A percentile compares a stretch with the other conserved stretches of the same genome.
Conservation (phyloP, 2,329 filamentous ascomycete species). For the Pyrenophora seminiperda region DNA sequence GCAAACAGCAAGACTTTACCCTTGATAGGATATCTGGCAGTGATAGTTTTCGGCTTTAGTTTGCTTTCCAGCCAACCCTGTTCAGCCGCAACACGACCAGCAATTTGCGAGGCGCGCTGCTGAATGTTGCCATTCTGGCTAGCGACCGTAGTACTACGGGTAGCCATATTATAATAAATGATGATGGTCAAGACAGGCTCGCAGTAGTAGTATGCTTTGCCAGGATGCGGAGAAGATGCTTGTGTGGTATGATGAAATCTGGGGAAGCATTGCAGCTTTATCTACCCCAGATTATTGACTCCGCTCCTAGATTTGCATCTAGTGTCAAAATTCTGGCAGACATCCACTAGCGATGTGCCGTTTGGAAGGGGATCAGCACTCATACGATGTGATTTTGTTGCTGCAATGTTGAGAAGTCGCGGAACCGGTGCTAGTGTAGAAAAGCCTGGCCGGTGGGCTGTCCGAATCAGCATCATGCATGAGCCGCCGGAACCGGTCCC, state of each 20-base stretch:
- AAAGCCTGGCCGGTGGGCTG: not conserved
- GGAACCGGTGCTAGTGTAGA: slow-evolving; percentile 2
- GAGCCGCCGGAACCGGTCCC: slow-evolving; percentile 5
- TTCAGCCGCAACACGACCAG: slow-evolving; percentile 28
- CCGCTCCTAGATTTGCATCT: too few relatives aligned
- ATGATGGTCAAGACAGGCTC: too few relatives aligned
- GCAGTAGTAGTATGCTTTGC: too few relatives aligned
- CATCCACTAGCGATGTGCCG: slow-evolving; percentile 6
- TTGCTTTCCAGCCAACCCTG: slow-evolving; percentile 43
- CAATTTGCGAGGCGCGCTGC: slow-evolving; percentile 30
- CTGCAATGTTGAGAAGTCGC: not conserved
- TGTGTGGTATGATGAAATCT: slow-evolving; percentile 9
- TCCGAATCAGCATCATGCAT: slow-evolving; percentile 2
- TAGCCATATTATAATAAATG: slow-evolving; percentile 8
- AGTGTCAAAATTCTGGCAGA: slow-evolving; percentile 56
- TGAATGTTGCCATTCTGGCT: slow-evolving; percentile 24
- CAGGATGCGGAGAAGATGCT: not conserved
- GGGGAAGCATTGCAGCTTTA: slow-evolving; percentile 55
- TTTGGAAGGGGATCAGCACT: too few relatives aligned
- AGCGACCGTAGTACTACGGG: slow-evolving; percentile 16
- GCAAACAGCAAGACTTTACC: slow-evolving; percentile 45
- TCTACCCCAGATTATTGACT: slow-evolving; percentile 76
- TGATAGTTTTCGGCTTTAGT: slow-evolving; percentile 47
- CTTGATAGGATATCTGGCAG: slow-evolving; percentile 47
- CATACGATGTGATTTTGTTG: too few relatives aligned